Evolutionary conservation across 202 grass and related monocot species (phyloP).

Genomic region (Schoenoplectus triqueter): DNA sequence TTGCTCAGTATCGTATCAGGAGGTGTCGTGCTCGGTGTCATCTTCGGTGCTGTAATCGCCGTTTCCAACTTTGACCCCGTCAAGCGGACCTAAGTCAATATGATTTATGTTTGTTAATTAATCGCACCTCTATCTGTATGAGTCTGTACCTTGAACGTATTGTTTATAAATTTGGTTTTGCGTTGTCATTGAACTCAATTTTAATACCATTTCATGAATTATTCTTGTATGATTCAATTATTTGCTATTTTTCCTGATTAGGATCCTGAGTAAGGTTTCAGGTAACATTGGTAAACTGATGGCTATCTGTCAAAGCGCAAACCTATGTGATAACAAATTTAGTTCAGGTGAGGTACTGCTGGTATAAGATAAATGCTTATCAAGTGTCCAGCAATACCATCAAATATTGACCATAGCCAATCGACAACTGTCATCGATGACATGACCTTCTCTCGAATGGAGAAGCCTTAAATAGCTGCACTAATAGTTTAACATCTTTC

Average conservation of each 20-base stretch:
- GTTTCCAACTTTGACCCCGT: slow-evolving; percentile 93
- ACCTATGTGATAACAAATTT: background rate
- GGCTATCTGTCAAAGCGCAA: background rate
- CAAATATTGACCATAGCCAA: background rate
- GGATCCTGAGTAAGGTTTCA: background rate
- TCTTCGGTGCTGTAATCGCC: slow-evolving; percentile 73
- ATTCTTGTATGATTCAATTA: slow-evolving; percentile 26
- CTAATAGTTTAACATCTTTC: background rate
- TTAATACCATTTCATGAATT: slow-evolving; percentile 21
- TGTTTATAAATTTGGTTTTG: slow-evolving; percentile 38
- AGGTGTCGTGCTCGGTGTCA: slow-evolving; percentile 59
- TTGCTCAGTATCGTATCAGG: slow-evolving; percentile 84
- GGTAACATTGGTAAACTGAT: background rate
- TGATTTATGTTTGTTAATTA: slow-evolving; percentile 22
- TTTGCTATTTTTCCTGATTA: slow-evolving; percentile 3
- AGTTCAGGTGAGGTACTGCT: background rate
- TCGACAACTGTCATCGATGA: background rate
- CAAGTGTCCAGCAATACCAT: background rate
- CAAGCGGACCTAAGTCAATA: slow-evolving; percentile 56
- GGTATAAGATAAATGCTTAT: background rate
- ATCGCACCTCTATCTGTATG: slow-evolving; percentile 37
- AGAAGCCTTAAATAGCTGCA: background rate
- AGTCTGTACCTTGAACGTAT: slow-evolving; percentile 42
- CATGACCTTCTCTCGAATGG: background rate
- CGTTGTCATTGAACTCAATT: slow-evolving; percentile 30